phyloP scores from a whole-genome alignment of 2,329 filamentous ascomycete genomes.

The Ascochyta fabae region DNA sequence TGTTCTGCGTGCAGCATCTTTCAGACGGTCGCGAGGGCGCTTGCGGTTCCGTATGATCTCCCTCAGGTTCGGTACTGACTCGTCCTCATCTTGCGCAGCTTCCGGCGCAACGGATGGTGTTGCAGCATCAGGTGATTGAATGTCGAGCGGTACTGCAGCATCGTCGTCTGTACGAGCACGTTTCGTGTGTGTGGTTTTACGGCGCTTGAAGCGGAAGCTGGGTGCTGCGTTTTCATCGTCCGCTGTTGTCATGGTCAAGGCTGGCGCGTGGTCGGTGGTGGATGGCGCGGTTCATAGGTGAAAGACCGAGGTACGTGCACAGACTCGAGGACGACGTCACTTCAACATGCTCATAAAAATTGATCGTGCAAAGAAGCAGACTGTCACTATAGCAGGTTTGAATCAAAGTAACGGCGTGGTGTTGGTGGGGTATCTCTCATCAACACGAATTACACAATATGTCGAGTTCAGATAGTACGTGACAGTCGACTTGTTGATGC shows the following conservation, averaged over 20 bases:
- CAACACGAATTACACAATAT: too few species aligned
- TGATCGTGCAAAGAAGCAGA: too few species aligned
- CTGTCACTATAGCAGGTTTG: too few species aligned
- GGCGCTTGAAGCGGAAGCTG: constrained; percentile 41
- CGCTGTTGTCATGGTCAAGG: constrained; percentile 22
- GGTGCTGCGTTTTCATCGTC: constrained; percentile 24
- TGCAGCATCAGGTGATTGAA: constrained; percentile 16
- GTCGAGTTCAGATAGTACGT: too few species aligned
- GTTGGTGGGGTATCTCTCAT: too few species aligned
- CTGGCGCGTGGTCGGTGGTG: not conserved
- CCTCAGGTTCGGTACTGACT: constrained; percentile 32
- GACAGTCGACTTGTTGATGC: too few species aligned
- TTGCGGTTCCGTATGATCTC: constrained; percentile 43
- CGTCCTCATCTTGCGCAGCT: constrained; percentile 23
- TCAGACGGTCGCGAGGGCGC: constrained; percentile 34
- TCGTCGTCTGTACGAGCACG: constrained; percentile 25
- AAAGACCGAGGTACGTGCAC: constrained; percentile 4
- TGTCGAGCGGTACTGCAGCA: not conserved
- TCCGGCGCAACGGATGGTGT: constrained; percentile 15
- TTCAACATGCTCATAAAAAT: too few species aligned
- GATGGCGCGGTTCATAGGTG: not conserved
- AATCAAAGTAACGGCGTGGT: too few species aligned
- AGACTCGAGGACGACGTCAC: not conserved
- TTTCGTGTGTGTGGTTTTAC: constrained; percentile 37
- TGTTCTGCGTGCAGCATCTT: constrained; percentile 28